Evolutionary conservation across 768 basidiomycete genomes (phyloP), one percentile per base, ranked within the genome.

Genomic region (Kondoa malvinella): DNA sequence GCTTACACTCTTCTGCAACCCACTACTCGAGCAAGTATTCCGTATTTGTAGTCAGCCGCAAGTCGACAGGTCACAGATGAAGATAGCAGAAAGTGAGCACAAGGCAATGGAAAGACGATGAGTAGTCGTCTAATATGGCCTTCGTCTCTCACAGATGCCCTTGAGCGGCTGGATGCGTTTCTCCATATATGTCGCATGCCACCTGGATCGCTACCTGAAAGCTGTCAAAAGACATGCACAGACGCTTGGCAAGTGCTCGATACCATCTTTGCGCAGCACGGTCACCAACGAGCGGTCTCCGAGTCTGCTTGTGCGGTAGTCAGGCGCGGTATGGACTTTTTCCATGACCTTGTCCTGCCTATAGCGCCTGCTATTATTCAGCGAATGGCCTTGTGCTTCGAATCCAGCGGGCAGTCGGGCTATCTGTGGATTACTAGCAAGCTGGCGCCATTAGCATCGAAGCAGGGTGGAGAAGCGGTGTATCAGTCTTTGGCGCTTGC

Each of bases 401-500:
- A 89, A 72, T 77, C 80, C 12, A 89, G 87, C 12, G 88, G 87
- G 0, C 84, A 85, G 74, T 82, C 92, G 14, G 86, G 87, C 71
- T 97, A 89, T 77, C 77, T 97, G 26, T 99, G 95, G 95, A 88
- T 97, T 68, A 86, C 85, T 32, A 88, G 90, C 57, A 96, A 96
- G 77, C 77, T 88, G 30, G 81, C 89, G n/a, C 80, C 81, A 33
- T 82, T 83, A 71, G 95, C 87, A 74, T 89, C 87, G 21, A 80
- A 84, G 34, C 81, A 86, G 69, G 74, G 80, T 2, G 66, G 65
- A 12, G 57, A 31, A 3, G 75, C 77, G 58, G 74, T 95, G 31
- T 83, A 83, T 34, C 77, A 74, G 3, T 79, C 86, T 4, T 82
- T 90, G 70, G 78, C 80, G 66, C 80, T 81, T 25, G 76, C 87